Percentiles rank a stretch among this genome's conserved stretches.
Conservation (phyloP, 2,329 filamentous ascomycete genomes). For the Sordariomycetes sp. region DNA sequence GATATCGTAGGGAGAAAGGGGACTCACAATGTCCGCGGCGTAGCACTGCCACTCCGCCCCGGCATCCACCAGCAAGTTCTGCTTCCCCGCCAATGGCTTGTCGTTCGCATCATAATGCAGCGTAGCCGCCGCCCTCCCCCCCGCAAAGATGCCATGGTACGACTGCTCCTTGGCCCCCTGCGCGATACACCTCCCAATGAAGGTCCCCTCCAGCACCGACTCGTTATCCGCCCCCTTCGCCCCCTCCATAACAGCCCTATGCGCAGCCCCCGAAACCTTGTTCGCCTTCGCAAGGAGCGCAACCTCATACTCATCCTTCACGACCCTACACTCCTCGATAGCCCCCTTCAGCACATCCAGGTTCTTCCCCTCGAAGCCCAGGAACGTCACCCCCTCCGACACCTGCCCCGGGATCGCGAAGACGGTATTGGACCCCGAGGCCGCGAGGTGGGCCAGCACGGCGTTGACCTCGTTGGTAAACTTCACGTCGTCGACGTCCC, state of each 20-base stretch:
- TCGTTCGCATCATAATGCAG: slow-evolving; percentile 81
- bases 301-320: slow-evolving; percentile 66
- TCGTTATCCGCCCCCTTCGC: slow-evolving; percentile 61
- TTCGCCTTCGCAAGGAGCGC: slow-evolving; percentile 63
- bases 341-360: slow-evolving; percentile 40
- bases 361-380: slow-evolving; percentile 55
- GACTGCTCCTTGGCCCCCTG: slow-evolving; percentile 71
- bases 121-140: slow-evolving; percentile 67
- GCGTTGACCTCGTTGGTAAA: slow-evolving; percentile 63
- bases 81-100: slow-evolving; percentile 53
- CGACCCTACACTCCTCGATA: slow-evolving; percentile 53
- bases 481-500: slow-evolving; percentile 69
- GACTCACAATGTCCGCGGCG: slow-evolving; percentile 48
- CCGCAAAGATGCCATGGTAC: slow-evolving; percentile 77
- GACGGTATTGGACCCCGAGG: slow-evolving; percentile 31
- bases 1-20: background rate
- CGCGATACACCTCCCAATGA: slow-evolving; percentile 63
- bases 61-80: slow-evolving; percentile 74
- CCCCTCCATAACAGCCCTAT: slow-evolving; percentile 45
- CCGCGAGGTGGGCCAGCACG: slow-evolving; percentile 43
- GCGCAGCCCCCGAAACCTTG: slow-evolving; percentile 52
- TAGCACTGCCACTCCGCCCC: slow-evolving; percentile 67
- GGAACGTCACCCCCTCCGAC: slow-evolving; percentile 56
- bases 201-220: slow-evolving; percentile 68
- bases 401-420: slow-evolving; percentile 73